Conservation (phyloP, 2,329 filamentous ascomycete genomes). For the Rhynchosporium agropyri region DNA sequence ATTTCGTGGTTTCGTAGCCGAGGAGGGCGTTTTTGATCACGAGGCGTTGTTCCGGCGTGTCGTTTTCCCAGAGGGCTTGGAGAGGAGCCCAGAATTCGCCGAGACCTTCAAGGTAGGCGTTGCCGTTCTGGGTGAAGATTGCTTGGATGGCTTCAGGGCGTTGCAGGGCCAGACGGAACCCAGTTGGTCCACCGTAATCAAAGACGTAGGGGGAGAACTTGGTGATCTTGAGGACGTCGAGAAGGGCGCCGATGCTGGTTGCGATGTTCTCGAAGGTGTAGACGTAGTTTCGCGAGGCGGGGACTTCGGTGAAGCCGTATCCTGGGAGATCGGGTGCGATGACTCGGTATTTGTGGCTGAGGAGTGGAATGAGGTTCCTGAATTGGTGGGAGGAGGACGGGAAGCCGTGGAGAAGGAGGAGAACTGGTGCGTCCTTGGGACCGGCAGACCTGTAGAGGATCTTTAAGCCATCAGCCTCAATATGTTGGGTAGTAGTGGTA, state of each 20-base stretch:
- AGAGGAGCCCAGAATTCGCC: constrained; percentile 42
- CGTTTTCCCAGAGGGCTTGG: constrained; percentile 29
- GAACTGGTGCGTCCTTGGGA: constrained; percentile 39
- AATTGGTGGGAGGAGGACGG: constrained; percentile 50
- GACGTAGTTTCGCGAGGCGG: constrained; percentile 51
- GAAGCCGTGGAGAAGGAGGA: constrained; percentile 52
- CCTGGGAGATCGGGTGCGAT: constrained; percentile 63
- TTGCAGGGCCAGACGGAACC: constrained; percentile 55
- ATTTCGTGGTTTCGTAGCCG: constrained; percentile 32
- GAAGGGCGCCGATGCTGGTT: constrained; percentile 51
- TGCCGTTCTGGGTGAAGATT: constrained; percentile 63
- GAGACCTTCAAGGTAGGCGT: constrained; percentile 61
- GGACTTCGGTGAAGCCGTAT: constrained; percentile 59
- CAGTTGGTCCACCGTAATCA: constrained; percentile 63
- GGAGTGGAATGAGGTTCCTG: constrained; percentile 49
- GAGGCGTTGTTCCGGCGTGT: constrained; percentile 22
- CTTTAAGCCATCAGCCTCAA: constrained; percentile 43
- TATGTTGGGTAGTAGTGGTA: constrained; percentile 21
- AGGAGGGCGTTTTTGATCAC: constrained; percentile 23
- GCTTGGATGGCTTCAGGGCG: constrained; percentile 52
- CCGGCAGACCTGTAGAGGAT: constrained; percentile 49
- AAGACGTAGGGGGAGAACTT: constrained; percentile 62
- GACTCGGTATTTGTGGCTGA: constrained; percentile 46
- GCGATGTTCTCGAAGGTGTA: constrained; percentile 59
- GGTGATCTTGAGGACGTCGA: constrained; percentile 50